Evolutionary conservation across 2,329 filamentous ascomycete genomes (phyloP).

Genomic region (Penicillium crustosum): DNA sequence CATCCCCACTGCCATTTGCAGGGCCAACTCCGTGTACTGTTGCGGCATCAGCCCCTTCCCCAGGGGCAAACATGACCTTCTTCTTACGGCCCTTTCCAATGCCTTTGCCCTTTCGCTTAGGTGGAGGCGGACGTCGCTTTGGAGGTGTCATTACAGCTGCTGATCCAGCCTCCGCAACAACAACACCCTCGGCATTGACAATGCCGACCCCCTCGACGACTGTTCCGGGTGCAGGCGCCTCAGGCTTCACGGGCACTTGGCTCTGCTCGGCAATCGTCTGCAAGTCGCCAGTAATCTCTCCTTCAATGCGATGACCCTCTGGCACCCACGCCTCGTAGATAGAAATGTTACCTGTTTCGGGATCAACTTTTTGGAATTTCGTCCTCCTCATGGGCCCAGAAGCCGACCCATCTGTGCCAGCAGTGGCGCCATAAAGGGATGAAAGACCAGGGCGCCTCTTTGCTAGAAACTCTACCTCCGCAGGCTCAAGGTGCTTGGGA

Average conservation of each 20-base stretch:
- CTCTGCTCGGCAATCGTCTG: conserved; percentile 47
- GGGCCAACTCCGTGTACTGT: conserved; percentile 39
- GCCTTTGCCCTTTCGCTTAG: conserved; percentile 78
- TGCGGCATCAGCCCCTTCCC: conserved; percentile 42
- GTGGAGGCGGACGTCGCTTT: conserved; percentile 68
- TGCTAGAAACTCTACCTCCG: conserved; percentile 63
- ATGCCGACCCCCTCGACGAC: conserved; percentile 60
- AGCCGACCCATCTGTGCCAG: conserved; percentile 30
- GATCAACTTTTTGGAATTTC: conserved; percentile 75
- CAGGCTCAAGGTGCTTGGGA: conserved; percentile 56
- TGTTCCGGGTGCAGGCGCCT: conserved; percentile 56
- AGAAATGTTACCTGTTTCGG: conserved; percentile 72
- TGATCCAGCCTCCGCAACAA: conserved; percentile 53
- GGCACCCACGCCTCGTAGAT: conserved; percentile 80
- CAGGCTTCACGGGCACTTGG: conserved; percentile 35
- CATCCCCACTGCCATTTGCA: conserved; percentile 39
- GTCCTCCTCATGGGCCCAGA: conserved; percentile 68
- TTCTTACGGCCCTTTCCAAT: conserved; percentile 76
- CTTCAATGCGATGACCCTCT: conserved; percentile 76
- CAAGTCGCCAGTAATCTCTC: conserved; percentile 68
- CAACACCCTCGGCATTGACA: conserved; percentile 61
- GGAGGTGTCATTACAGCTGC: conserved; percentile 49
- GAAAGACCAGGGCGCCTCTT: conserved; percentile 61
- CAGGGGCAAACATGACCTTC: conserved; percentile 60
- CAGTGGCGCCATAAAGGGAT: conserved; percentile 47